Conservation (phyloP, 2,329 filamentous ascomycete genomes). For the Alternaria novae-zelandiae region DNA sequence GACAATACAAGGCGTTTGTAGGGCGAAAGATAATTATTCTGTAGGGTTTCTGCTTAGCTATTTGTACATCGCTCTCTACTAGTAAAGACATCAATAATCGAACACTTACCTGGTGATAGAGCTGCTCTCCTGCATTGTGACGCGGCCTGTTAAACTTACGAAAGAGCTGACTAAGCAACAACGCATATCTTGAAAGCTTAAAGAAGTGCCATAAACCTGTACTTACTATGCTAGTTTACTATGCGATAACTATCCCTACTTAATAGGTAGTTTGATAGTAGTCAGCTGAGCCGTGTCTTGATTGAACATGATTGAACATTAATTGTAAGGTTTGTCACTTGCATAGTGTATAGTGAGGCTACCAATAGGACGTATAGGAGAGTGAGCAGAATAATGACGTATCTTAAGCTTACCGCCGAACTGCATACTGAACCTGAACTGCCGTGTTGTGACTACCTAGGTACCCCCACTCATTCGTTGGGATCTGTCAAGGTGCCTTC, state of each 20-base stretch:
- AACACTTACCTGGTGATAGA: neutral
- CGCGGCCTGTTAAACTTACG: too few species aligned
- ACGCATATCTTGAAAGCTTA: neutral
- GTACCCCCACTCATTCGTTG: too few species aligned
- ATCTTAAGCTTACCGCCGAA: neutral
- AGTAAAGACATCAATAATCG: neutral
- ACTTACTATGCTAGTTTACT: neutral
- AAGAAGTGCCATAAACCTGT: neutral
- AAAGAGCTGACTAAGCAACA: too few species aligned
- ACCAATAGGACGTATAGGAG: neutral
- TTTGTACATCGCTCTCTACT: neutral
- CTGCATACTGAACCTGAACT: neutral
- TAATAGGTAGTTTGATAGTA: neutral
- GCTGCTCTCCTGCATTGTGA: neutral
- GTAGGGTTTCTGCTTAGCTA: neutral
- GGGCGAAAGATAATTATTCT: neutral
- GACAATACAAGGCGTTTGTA: neutral
- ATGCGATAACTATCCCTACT: neutral
- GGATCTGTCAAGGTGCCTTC: too few species aligned
- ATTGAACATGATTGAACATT: neutral
- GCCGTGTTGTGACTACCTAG: neutral
- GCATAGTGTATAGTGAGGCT: neutral
- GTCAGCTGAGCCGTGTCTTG: neutral
- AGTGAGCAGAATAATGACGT: neutral
- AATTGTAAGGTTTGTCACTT: neutral